phyloP scores from a whole-genome alignment of 2,329 filamentous ascomycete genomes.

The Aspergillus sp. region DNA sequence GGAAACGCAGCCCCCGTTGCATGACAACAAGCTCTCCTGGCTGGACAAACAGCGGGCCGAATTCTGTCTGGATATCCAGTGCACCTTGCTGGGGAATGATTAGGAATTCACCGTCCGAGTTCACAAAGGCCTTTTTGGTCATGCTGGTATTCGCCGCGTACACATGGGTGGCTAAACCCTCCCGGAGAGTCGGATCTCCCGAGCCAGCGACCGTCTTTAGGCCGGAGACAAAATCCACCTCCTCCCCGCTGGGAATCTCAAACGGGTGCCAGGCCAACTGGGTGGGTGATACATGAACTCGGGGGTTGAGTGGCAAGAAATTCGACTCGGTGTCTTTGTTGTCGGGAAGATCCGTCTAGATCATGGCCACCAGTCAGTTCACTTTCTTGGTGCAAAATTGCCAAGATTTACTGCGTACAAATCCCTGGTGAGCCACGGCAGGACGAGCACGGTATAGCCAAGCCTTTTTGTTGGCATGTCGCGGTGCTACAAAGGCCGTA shows the following conservation, averaged over 20 bases:
- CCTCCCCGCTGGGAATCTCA: constrained; percentile 49
- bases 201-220: constrained; percentile 56
- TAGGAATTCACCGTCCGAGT: constrained; percentile 64
- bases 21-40: constrained; percentile 69
- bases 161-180: constrained; percentile 56
- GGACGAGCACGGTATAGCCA: constrained; percentile 60
- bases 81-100: constrained; percentile 65
- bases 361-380: not conserved
- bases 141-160: constrained; percentile 58
- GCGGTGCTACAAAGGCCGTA: constrained; percentile 59
- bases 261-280: constrained; percentile 60
- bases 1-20: constrained; percentile 64
- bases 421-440: constrained; percentile 56
- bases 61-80: constrained; percentile 67
- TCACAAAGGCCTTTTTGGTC: constrained; percentile 58
- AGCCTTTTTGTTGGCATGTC: constrained; percentile 57
- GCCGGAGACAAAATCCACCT: constrained; percentile 57
- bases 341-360: constrained; percentile 48
- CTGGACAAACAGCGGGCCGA: constrained; percentile 63
- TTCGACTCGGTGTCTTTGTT: constrained; percentile 34
- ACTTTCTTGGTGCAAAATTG: constrained; percentile 3
- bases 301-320: constrained; percentile 47
- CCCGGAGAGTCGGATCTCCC: constrained; percentile 57
- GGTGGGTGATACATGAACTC: constrained; percentile 56
- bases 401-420: constrained; percentile 30